Base-by-base conservation (phyloP, 768 basidiomycete species). In the Leucosporidium yakuticum region DNA sequence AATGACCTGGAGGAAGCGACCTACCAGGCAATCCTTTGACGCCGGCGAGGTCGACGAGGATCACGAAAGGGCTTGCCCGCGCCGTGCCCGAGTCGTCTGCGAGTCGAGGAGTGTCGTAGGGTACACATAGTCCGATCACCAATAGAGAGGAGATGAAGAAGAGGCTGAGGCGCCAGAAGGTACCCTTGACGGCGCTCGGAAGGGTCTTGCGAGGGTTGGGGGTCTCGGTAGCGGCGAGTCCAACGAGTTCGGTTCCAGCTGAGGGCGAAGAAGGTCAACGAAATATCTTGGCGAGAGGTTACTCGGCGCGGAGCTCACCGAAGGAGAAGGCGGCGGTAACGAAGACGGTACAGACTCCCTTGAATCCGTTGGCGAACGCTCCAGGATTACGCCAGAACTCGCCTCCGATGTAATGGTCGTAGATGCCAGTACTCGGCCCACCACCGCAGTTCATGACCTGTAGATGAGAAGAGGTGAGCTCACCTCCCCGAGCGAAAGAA, bases 161-260 rank as follows among this genome's bases (percentile, higher is more conserved):
- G 56, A 94, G 78, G 62, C 89, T 77, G 62, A 91, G 91, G 36
- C 90, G 91, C 69, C 89, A 93, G 77, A 94, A 93, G 3, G 93
- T 91, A 12, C 60, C 85, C 77, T 91, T 90, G 64, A 95, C 90
- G 27, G 94, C 86, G 44, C 84, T 80, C 7, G 91, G 92, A 86
- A 96, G 90, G 71, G 90, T 91, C 69, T 83, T 84, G 0, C 89
- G 85, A 1, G 93, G 93, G 77, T 95, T 91, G 29, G 74, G 72
- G n/a, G 74, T 74, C 78, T 96, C 93, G 8, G 91, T 91, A 4
- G 93, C 93, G 4, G 93, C 93, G 64, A 96, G 88, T 29, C 91
- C 93, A 64, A 96, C 81, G 71, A 90, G 88, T 79, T 95, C 92
- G 0, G 92, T 94, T 19, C 74, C 75, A 44, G 73, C 17, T 49